Conservation (phyloP, 2,329 filamentous ascomycete species). For the Botrytis squamosa region DNA sequence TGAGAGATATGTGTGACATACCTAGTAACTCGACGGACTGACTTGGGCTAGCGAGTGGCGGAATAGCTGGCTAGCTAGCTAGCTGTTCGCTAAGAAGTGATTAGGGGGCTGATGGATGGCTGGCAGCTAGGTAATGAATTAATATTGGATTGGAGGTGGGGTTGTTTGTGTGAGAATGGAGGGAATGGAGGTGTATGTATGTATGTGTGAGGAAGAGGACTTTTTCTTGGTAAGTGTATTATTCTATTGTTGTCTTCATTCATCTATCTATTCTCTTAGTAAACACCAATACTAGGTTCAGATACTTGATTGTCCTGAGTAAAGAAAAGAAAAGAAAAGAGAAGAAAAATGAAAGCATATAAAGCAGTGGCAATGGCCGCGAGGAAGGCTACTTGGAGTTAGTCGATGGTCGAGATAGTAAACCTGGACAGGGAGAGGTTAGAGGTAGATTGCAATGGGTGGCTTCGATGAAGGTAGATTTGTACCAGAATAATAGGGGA, state of each 20-base stretch:
- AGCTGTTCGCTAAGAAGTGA: not conserved
- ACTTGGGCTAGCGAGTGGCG: too few relatives aligned
- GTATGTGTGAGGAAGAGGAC: too few relatives aligned
- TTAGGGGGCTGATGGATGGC: not conserved
- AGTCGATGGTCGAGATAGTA: not conserved
- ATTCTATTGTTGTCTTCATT: too few relatives aligned
- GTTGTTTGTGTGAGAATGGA: too few relatives aligned
- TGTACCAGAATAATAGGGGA: constrained; percentile 13
- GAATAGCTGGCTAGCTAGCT: too few relatives aligned
- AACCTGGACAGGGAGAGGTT: not conserved
- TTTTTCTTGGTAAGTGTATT: too few relatives aligned
- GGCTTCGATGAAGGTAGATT: not conserved
- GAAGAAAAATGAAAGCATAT: not conserved
- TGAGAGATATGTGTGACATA: not conserved
- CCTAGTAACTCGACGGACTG: not conserved
- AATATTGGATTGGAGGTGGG: not conserved
- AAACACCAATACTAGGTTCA: too few relatives aligned
- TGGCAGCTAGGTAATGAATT: too few relatives aligned
- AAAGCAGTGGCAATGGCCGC: not conserved
- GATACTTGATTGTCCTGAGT: too few relatives aligned
- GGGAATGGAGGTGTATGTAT: not conserved
- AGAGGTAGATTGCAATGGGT: not conserved
- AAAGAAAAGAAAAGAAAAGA: too few relatives aligned
- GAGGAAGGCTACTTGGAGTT: not conserved
- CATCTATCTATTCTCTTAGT: too few relatives aligned